Conservation (phyloP, 371 early-diverging fungal genomes). For the Nosema muscidifuracis region DNA sequence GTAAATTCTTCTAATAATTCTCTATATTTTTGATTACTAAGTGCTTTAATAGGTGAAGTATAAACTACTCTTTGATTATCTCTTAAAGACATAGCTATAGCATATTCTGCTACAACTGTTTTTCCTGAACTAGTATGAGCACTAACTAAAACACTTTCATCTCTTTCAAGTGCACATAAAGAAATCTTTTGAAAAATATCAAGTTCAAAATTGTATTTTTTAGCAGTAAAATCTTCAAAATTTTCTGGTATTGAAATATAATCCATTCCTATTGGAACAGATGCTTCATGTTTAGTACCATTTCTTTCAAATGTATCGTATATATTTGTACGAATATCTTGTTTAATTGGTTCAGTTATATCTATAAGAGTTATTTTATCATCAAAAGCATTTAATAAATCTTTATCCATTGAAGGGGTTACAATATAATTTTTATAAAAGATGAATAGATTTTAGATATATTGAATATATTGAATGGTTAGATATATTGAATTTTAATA, state of each 20-base stretch:
- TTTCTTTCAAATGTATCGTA: slow-evolving; percentile 38
- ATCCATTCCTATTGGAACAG: slow-evolving; percentile 48
- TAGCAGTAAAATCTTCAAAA: slow-evolving; percentile 66
- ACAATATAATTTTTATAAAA: too few relatives aligned
- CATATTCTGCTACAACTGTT: slow-evolving; percentile 98
- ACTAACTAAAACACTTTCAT: slow-evolving; percentile 88
- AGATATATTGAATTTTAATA: too few relatives aligned
- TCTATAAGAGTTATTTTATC: slow-evolving; percentile 14
- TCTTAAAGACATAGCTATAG: slow-evolving; percentile 82
- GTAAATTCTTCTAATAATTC: slow-evolving; percentile 86
- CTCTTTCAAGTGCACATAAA: slow-evolving; percentile 78
- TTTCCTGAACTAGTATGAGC: slow-evolving; percentile 99
- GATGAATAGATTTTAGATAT: too few relatives aligned
- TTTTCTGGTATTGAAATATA: slow-evolving; percentile 61
- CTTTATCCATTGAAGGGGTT: slow-evolving; percentile 29
- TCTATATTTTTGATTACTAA: slow-evolving; percentile 97
- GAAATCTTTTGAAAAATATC: slow-evolving; percentile 95
- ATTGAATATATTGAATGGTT: too few relatives aligned
- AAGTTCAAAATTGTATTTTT: slow-evolving; percentile 80
- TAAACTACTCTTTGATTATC: slow-evolving; percentile 95
- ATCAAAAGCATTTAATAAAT: slow-evolving; percentile 35
- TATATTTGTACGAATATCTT: slow-evolving; percentile 17
- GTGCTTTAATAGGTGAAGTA: slow-evolving; percentile 96
- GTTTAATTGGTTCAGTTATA: slow-evolving; percentile 19
- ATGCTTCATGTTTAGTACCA: slow-evolving; percentile 58